Evolutionary conservation across 192 early-diverging fungal species (phyloP), one percentile per base, ranked within the genome.

Genomic region (Umbelopsis ramanniana): DNA sequence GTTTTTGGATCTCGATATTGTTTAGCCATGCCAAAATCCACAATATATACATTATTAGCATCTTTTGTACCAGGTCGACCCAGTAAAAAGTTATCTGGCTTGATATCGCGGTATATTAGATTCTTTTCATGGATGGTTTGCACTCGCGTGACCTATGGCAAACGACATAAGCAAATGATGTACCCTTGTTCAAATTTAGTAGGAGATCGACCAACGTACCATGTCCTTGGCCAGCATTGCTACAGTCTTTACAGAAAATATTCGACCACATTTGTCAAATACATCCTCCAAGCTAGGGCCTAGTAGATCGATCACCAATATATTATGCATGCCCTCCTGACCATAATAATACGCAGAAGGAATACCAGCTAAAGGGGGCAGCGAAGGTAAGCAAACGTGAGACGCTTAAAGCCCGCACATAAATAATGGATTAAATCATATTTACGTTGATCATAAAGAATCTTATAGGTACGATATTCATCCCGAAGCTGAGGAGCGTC

Each of bases 71-170:
- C 77, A 0, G 91, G 90, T 38, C 89, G 84, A 40, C 97, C 96
- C 69, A 97, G 91, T 72, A 98, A 81, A 75, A 98, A 98, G 87
- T 98, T 98, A 78, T 98, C 97, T 37, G 97, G 97, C 80, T 98
- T 98, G 81, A 98, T 96, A 81, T 98, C 97, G 57, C 97, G 89
- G 82, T 98, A 98, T 38, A 98, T 93, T 69, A 98, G 79, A 78
- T 95, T 95, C 75, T 89, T 86, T 74, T 98, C 96, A 77, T 98
- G 97, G 45, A 98, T 92, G 3, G 89, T 86, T 81, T 97, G 94
- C 17, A 98, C 91, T 66, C 93, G 90, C 33, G 83, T 88, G 45
- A 88, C 79, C 85, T 90, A 29, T 50, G 19, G 19, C 6, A 21
- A 3, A 21, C 15, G 19, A 50, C 14, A n/a, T 50, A 43, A 11